Evolutionary conservation across 148 eudicot species (phyloP), one percentile per base, ranked within the genome.

Genomic region (Vaccinium myrtillus): DNA sequence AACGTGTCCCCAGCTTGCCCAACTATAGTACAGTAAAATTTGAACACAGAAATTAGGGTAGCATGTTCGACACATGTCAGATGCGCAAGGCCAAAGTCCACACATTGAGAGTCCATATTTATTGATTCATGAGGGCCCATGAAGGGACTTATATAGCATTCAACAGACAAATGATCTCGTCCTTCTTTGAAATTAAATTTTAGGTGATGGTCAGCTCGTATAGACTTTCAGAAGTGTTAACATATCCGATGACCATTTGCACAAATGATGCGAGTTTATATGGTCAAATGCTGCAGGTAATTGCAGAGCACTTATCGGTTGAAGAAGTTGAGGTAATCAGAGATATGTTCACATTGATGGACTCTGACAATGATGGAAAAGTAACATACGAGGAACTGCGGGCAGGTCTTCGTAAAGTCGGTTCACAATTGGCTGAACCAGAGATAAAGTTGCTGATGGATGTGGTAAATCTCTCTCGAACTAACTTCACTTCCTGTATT

Each of bases 391-490:
- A 93, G 19, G 98, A 95, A 81, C 87, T 95, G 58, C 88, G 85
- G 81, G 87, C 92, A 55, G 98, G 98, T 55, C 93, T 95, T 21
- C 83, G 82, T n/a, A 94, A 94, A 86, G 98, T 94, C 51, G 97
- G 98, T 76, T 95, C 98, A 8, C 95, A 95, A 77, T 88, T 95
- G 81, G 97, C 90, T 10, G 98, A 95, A 56, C 88, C 97, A 0
- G 98, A 94, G 94, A 95, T 95, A 54, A 91, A 87, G 89, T 86
- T 95, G 86, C 93, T 94, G 50, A 95, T 95, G 98, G 98, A 95
- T 88, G 98, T 94, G 95, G 98, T 95, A 92, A 87, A 84, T 80
- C 83, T 58, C 78, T 70, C 27, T 51, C 1, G 19, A 77, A 63
- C 27, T 80, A 50, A 21, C 74, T 50, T 69, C 67, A n/a, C 50